These are phyloP conservation scores for Streptanthus diversifolius DNA, from an alignment of 345 rosid species.

Conservation along the genomic window DNA sequence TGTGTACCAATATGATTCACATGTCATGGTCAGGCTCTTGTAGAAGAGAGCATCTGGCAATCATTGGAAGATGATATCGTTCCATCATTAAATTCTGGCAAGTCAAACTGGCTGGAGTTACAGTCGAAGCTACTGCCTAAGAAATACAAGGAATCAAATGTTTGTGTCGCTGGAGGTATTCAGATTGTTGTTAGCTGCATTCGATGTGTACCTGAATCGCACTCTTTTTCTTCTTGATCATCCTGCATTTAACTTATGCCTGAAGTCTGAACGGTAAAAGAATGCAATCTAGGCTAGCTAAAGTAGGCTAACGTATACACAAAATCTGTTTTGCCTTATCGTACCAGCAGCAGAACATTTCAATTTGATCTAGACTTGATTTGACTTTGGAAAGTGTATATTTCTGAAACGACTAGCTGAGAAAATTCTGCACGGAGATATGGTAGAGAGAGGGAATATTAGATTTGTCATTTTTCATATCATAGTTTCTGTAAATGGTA, in stretches of 20 bases:
- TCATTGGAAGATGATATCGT: conserved; percentile 87
- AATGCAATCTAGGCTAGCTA: conserved; percentile 4
- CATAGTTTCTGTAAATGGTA: conserved; percentile 12
- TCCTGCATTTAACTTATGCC: conserved; percentile 4
- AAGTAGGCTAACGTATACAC: background rate
- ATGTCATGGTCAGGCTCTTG: conserved; percentile 51
- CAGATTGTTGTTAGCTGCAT: conserved; percentile 39
- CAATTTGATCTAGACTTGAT: conserved; percentile 6
- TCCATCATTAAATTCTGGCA: conserved; percentile 66
- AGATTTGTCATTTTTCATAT: conserved; percentile 15
- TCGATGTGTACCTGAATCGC: background rate
- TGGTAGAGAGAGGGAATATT: conserved; percentile 7
- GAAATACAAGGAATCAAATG: conserved; percentile 61
- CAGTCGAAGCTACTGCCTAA: conserved; percentile 74
- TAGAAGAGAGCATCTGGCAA: conserved; percentile 73
- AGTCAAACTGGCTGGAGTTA: conserved; percentile 91
- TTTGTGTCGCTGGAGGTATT: conserved; percentile 99
- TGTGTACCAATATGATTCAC: background rate
- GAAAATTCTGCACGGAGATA: conserved; percentile 4
- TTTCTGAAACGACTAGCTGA: background rate
- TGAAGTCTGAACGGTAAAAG: conserved; percentile 14
- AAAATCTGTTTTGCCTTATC: conserved; percentile 17
- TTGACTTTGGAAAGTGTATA: background rate
- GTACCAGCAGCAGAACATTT: background rate
- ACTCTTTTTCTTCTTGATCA: conserved; percentile 2